Percentiles rank a stretch among this genome's conserved stretches.
phyloP scores from a whole-genome alignment of 2,329 filamentous ascomycete species.

The Neopestalotiopsis sp. region DNA sequence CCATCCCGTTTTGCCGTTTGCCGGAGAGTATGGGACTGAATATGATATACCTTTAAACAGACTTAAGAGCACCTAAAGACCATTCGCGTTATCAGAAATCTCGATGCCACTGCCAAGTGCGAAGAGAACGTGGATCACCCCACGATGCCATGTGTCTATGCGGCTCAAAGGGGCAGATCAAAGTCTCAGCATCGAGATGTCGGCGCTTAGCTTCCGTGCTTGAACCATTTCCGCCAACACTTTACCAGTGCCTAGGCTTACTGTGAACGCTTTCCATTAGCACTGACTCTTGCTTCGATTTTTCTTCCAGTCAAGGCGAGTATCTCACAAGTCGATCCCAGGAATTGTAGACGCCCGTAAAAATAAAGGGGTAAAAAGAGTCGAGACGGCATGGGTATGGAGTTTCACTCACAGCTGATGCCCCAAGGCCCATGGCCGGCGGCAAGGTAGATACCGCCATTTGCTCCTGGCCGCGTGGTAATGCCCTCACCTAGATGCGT shows the following conservation, averaged over 20 bases:
- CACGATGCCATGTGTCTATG: neutral
- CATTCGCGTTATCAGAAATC: neutral
- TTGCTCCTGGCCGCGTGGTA: constrained; percentile 44
- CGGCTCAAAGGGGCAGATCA: neutral
- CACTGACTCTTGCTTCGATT: neutral
- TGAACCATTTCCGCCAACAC: constrained; percentile 74
- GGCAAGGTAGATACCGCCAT: constrained; percentile 73
- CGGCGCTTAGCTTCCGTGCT: constrained; percentile 61
- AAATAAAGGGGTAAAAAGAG: neutral
- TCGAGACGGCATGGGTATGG: neutral
- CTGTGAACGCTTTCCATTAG: neutral
- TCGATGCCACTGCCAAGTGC: neutral
- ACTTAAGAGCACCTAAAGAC: neutral
- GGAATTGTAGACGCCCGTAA: no score
- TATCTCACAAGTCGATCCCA: no score
- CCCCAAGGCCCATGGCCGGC: constrained; percentile 82
- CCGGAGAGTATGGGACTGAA: neutral
- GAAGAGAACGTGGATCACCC: neutral
- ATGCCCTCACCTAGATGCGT: constrained; percentile 56
- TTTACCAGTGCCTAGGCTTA: constrained; percentile 71
- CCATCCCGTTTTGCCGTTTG: neutral
- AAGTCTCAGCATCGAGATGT: constrained; percentile 59
- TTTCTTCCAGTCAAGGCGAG: no score
- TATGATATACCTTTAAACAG: constrained; percentile 14
- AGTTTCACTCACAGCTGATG: constrained; percentile 49